Conservation (phyloP, 2,329 filamentous ascomycete genomes). For the Diaporthe sp. region DNA sequence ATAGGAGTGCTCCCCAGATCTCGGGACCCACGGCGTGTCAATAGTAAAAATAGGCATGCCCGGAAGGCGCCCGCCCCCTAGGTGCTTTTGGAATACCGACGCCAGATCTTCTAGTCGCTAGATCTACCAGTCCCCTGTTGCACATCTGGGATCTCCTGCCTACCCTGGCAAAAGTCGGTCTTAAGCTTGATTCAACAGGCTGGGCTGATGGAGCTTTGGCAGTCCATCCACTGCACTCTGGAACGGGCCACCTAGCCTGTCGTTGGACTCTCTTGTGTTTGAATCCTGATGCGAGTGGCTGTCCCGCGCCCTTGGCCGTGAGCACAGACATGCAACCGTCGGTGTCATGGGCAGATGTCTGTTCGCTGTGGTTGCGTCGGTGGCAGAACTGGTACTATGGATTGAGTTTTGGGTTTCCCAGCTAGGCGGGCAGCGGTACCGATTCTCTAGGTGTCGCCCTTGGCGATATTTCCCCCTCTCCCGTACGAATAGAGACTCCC, state of each 20-base stretch:
- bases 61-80: neutral
- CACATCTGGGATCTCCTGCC: constrained; percentile 10
- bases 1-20: neutral
- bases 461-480: neutral
- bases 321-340: constrained; percentile 11
- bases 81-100: neutral
- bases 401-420: constrained; percentile 9
- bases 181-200: constrained; percentile 14
- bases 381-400: neutral
- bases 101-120: neutral
- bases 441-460: neutral
- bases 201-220: constrained; percentile 1
- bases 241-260: neutral
- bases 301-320: constrained; percentile 3
- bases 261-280: neutral
- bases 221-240: neutral
- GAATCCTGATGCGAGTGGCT: constrained; percentile 15
- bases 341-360: constrained; percentile 7
- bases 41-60: neutral
- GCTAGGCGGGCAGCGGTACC: neutral
- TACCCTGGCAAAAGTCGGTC: neutral
- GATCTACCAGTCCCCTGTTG: constrained; percentile 16
- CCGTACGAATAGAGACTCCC: neutral
- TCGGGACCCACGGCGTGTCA: neutral
- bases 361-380: neutral